phyloP scores from a whole-genome alignment of 179 eudicot genomes.

The Spergularia azorica region DNA sequence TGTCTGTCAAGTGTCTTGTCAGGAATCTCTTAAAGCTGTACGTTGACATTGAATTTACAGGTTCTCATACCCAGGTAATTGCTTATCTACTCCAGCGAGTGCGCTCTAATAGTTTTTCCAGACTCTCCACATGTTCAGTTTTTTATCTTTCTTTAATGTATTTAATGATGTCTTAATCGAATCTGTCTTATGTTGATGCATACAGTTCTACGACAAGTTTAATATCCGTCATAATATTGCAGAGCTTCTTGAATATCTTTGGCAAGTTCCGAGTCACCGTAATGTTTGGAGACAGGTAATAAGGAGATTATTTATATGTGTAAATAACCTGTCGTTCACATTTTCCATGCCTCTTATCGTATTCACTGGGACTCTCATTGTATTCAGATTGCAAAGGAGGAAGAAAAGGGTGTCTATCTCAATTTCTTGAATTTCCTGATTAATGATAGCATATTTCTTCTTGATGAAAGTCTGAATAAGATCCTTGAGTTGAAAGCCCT shows the following conservation, averaged over 20 bases:
- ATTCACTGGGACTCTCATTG: slow-evolving; percentile 11
- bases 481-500: slow-evolving; percentile 91
- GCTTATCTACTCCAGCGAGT: background rate
- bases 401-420: slow-evolving; percentile 93
- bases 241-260: slow-evolving; percentile 90
- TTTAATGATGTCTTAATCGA: background rate
- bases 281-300: slow-evolving; percentile 87
- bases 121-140: background rate
- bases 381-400: slow-evolving; percentile 89
- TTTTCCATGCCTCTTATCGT: background rate
- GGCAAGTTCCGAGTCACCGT: slow-evolving; percentile 98
- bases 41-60: slow-evolving; percentile 98
- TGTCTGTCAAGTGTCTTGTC: slow-evolving; percentile 83
- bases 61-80: slow-evolving; percentile 95
- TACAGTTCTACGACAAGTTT: slow-evolving; percentile 97
- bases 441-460: slow-evolving; percentile 90
- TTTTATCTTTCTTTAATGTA: background rate
- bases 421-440: slow-evolving; percentile 91
- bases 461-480: slow-evolving; percentile 96
- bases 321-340: background rate
- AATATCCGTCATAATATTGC: slow-evolving; percentile 97
- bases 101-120: background rate
- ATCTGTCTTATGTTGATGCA: slow-evolving; percentile 17
- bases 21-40: slow-evolving; percentile 90
- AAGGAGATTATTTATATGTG: slow-evolving; percentile 4